Evolutionary conservation across 140 eudicot species (phyloP).

Genomic region (Oenanthe javanica): DNA sequence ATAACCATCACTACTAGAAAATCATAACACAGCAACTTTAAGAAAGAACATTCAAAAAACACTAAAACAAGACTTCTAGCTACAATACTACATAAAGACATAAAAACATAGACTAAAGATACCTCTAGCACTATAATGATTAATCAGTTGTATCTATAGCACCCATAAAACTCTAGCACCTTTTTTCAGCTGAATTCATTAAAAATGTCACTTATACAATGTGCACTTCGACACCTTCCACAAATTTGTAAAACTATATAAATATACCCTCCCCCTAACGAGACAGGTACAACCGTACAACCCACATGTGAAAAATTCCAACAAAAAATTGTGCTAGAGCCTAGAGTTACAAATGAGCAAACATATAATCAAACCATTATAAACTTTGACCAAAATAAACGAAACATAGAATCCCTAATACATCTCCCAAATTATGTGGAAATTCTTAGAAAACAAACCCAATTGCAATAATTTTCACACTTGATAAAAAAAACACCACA

Average conservation of each 20-base stretch:
- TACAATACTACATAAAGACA: neutral
- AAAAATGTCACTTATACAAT: neutral
- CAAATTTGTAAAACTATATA: neutral
- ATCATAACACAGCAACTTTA: neutral
- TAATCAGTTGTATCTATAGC: neutral
- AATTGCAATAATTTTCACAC: neutral
- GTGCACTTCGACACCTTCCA: neutral
- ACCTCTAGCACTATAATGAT: neutral
- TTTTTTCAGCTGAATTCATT: neutral
- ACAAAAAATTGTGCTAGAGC: neutral
- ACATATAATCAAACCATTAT: neutral
- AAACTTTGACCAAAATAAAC: neutral
- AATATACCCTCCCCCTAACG: neutral
- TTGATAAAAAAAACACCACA: neutral
- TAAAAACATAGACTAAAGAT: neutral
- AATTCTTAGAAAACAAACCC: neutral
- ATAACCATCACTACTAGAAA: slow-evolving; percentile 9
- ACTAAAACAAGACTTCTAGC: neutral
- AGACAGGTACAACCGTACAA: neutral
- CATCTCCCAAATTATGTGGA: neutral
- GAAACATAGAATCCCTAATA: neutral
- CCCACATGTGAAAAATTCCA: neutral
- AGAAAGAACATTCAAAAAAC: neutral
- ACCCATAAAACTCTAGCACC: neutral
- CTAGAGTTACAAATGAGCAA: neutral